Evolutionary conservation across 768 basidiomycete species (phyloP).

Genomic region (Pleurotus tuber-regium): DNA sequence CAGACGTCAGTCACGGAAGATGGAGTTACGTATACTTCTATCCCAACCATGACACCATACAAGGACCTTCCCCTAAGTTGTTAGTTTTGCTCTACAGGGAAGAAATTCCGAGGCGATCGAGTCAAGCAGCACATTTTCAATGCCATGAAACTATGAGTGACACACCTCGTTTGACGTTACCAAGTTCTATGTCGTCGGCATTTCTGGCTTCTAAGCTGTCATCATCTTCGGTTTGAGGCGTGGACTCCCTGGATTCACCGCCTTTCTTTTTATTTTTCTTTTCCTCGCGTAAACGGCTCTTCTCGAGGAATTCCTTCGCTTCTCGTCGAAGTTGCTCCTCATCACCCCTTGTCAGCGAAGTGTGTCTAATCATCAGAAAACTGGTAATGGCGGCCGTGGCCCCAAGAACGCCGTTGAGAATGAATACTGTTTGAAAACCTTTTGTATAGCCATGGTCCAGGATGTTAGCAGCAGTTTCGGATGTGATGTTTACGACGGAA

Average conservation of each 20-base stretch:
- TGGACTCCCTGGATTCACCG: neutral
- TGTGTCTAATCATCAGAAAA: slow-evolving; percentile 59
- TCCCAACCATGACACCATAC: no score
- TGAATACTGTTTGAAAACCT: slow-evolving; percentile 60
- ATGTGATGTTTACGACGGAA: slow-evolving; percentile 31
- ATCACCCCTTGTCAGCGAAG: slow-evolving; percentile 56
- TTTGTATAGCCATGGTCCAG: slow-evolving; percentile 48
- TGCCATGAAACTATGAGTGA: no score
- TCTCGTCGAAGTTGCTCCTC: slow-evolving; percentile 47
- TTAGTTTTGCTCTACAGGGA: no score
- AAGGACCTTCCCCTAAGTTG: no score
- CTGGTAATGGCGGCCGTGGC: slow-evolving; percentile 54
- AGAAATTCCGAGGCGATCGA: no score
- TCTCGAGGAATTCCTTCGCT: slow-evolving; percentile 19
- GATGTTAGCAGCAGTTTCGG: slow-evolving; percentile 34
- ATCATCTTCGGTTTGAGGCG: neutral
- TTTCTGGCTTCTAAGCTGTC: neutral
- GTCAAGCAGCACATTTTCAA: no score
- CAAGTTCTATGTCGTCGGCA: neutral
- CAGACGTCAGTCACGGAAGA: no score
- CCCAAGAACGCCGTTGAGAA: slow-evolving; percentile 55
- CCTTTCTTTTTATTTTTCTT: neutral
- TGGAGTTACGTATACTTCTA: no score
- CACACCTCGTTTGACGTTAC: neutral
- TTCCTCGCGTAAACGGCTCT: neutral